phyloP scores from a whole-genome alignment of 345 rosid genomes.

The Bruguiera parviflora region DNA sequence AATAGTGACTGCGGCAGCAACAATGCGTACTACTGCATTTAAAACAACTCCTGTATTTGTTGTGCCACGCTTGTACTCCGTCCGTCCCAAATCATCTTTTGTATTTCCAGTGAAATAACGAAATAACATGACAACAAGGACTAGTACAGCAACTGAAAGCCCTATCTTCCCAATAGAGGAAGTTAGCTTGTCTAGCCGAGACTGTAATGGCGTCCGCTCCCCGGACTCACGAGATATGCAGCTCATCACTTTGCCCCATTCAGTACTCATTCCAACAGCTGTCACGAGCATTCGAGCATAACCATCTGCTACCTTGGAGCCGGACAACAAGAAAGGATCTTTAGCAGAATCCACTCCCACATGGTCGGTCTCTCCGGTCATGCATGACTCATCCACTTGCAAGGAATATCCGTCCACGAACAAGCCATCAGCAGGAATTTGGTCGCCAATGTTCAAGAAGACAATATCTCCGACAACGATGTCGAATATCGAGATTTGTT shows the following conservation, averaged over 20 bases:
- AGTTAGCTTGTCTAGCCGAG: constrained; percentile 25
- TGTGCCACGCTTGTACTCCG: constrained; percentile 14
- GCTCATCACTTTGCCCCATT: constrained; percentile 35
- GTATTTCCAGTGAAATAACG: constrained; percentile 32
- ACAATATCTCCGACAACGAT: constrained; percentile 33
- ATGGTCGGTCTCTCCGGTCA: constrained; percentile 31
- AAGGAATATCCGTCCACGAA: constrained; percentile 27
- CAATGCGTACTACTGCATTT: constrained; percentile 23
- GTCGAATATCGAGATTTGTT: constrained; percentile 26
- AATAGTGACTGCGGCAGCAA: constrained; percentile 32
- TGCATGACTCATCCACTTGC: constrained; percentile 31
- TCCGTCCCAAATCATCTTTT: constrained; percentile 4
- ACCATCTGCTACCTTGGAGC: constrained; percentile 31
- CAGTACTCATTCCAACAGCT: constrained; percentile 31
- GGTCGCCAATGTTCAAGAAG: constrained; percentile 28
- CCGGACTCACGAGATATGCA: constrained; percentile 10
- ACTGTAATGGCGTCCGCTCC: constrained; percentile 30
- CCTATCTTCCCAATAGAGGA: constrained; percentile 28
- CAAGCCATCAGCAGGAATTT: constrained; percentile 33
- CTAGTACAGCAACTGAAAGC: constrained; percentile 28
- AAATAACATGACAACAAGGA: constrained; percentile 25
- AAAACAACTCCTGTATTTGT: constrained; percentile 8
- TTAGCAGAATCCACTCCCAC: constrained; percentile 15
- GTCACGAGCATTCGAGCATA: constrained; percentile 29
- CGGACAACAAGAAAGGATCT: constrained; percentile 33